Evolutionary conservation across 2,329 filamentous ascomycete genomes (phyloP).

Genomic region (Fusarium sarcochroum): DNA sequence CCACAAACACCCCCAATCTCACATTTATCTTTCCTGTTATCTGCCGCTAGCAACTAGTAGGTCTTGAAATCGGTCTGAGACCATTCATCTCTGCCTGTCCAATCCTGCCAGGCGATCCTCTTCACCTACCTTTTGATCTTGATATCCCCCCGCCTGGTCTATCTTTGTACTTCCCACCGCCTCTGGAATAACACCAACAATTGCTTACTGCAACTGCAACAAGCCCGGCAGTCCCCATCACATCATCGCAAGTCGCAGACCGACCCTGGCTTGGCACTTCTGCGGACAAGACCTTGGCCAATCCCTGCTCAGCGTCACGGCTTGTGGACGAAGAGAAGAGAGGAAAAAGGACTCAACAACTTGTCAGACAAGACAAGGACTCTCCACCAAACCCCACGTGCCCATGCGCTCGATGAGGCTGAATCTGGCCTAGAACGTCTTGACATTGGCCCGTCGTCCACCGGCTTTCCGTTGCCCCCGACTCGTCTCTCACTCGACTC

Average conservation of each 20-base stretch:
- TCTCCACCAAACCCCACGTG: constrained; percentile 48
- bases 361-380: constrained; percentile 5
- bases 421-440: constrained; percentile 49
- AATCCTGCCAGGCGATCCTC: neutral
- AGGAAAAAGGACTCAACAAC: constrained; percentile 27
- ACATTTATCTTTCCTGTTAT: constrained; percentile 28
- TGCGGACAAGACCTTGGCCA: constrained; percentile 34
- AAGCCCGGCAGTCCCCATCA: constrained; percentile 14
- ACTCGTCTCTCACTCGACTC: constrained; percentile 10
- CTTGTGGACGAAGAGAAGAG: constrained; percentile 23
- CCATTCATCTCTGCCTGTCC: constrained; percentile 11
- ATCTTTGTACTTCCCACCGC: constrained; percentile 23
- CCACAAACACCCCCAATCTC: constrained; percentile 41
- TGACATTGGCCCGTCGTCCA: constrained; percentile 40
- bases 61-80: constrained; percentile 9
- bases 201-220: constrained; percentile 13
- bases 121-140: constrained; percentile 1
- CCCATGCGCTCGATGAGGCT: constrained; percentile 48
- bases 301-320: constrained; percentile 31
- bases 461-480: constrained; percentile 29
- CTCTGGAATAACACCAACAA: constrained; percentile 9
- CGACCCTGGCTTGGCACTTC: constrained; percentile 31
- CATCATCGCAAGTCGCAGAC: constrained; percentile 24
- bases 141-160: constrained; percentile 15
- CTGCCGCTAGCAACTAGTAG: constrained; percentile 13